Base-by-base conservation (phyloP, 768 basidiomycete genomes). In the Jaapia argillacea region DNA sequence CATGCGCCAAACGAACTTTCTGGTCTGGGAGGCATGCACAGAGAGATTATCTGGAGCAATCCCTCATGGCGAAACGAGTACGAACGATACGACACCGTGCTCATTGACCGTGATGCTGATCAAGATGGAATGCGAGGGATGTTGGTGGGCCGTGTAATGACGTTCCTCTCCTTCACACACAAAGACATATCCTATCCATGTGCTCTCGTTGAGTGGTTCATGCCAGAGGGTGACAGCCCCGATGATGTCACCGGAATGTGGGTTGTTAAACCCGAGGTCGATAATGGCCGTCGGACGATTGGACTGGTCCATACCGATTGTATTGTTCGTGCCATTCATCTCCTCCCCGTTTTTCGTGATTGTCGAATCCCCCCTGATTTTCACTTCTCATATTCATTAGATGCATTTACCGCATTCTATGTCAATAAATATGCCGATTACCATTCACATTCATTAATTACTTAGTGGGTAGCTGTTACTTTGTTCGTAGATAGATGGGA, bases 161-260 rank as follows among this genome's bases (percentile, higher is more conserved):
- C 16, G 10, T 33, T 33, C 28, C 16, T 33, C 28, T 33, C 28
- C 28, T 33, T 33, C 28, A 33, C 10, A 16, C 16, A 10, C 16
- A 33, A 16, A 16, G 28, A 16, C 10, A 16, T 33, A 10, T 10
- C 28, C 10, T 33, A 33, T 33, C 28, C 28, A 10, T 33, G 28
- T 33, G 28, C 28, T 33, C 28, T 33, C 10, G 28, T 33, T 10
- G 16, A 33, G 10, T 33, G 28, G 28, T 33, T 33, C 16, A 10
- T 16, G 10, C 28, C 28, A 16, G 28, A 10, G 10, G 16, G 10
- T 10, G 28, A 33, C 16, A 20, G 39, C 10, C 62, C 62, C 2
- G 28, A 33, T 33, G 10, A 10, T 10, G 28, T 10, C 10, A 33
- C 28, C 10, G 28, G 28, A 33, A 33, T 33, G 28, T 33, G 28